Evolutionary conservation across 2,329 filamentous ascomycete genomes (phyloP).

Genomic region (Sclerotinia spermophila): DNA sequence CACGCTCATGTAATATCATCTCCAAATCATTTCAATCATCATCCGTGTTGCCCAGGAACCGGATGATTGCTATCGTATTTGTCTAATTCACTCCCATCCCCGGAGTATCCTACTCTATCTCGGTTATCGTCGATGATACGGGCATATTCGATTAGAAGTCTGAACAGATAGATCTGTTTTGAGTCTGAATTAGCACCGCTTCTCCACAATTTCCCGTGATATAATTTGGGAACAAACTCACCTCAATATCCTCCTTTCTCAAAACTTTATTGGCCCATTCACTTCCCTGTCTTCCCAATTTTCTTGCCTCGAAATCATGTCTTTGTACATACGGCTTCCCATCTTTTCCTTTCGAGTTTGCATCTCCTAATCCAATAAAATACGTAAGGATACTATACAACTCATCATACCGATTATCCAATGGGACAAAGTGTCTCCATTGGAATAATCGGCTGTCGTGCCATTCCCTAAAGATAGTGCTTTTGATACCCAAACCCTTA

Average conservation of each 20-base stretch:
- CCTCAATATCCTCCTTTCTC: conserved; percentile 68
- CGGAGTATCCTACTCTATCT: conserved; percentile 37
- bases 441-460: conserved; percentile 69
- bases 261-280: conserved; percentile 70
- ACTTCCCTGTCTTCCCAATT: conserved; percentile 61
- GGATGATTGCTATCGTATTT: conserved; percentile 32
- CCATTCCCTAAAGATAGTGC: conserved; percentile 77
- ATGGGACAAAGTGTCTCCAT: conserved; percentile 79
- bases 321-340: conserved; percentile 41
- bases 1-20: neutral
- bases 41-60: conserved; percentile 23
- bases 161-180: conserved; percentile 53
- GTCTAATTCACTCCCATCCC: conserved; percentile 36
- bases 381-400: conserved; percentile 72
- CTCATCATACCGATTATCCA: conserved; percentile 71
- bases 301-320: conserved; percentile 55
- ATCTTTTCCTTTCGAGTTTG: conserved; percentile 48
- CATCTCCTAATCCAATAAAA: conserved; percentile 58
- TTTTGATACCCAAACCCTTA: conserved; percentile 70
- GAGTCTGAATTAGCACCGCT: conserved; percentile 16
- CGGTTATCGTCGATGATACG: conserved; percentile 40
- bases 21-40: neutral
- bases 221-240: conserved; percentile 42
- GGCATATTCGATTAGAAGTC: conserved; percentile 64
- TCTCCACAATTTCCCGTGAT: no score